Evolutionary conservation across 441 rosid species (phyloP), one percentile per base, ranked within the genome.

Genomic region (Jatropha multifida): DNA sequence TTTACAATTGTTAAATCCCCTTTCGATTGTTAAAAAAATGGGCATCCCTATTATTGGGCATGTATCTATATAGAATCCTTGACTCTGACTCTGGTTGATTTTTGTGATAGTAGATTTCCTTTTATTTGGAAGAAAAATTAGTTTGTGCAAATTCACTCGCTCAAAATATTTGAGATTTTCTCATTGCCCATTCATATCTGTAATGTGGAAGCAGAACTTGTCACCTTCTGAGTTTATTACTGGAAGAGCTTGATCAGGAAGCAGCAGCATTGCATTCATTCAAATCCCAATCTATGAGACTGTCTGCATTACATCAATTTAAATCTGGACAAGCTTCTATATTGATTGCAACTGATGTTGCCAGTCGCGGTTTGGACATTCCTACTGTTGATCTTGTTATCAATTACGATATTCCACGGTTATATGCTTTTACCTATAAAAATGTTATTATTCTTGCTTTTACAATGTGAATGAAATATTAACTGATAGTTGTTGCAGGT

Each of bases 351-450:
- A 96, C 99, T 62, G 98, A 96, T 88, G 97, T 96, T 84, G 99
- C 92, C 42, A 92, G 95, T 74, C 97, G 94, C 65, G 99, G 99
- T 74, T 85, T 96, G 85, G 99, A 93, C 85, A 92, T 93, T 87
- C 99, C 97, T 58, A 88, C 97, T 7, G 98, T 94, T 72, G 99
- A 96, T 83, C 94, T 96, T 77, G 97, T 94, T 64, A 83, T 93
- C 78, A 96, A 96, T 72, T 96, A 90, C 86, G 97, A 96, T 76
- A 82, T 93, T 81, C 99, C 99, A 55, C 90, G 97, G 99, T 95
- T 20, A 75, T 70, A 40, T 7, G 6, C 61, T 56, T 20, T 12
- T 20, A 9, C 76, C 69, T 63, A 9, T 38, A 46, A 10, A 44
- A 18, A 7, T 48, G 70, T 59, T 7, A 9, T 26, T 13, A 1